A percentile compares a stretch with the other conserved stretches of the same genome.
These are phyloP conservation scores for Porogramme epimiltina DNA, from an alignment of 1,284 basidiomycete species.

Conservation along the genomic window DNA sequence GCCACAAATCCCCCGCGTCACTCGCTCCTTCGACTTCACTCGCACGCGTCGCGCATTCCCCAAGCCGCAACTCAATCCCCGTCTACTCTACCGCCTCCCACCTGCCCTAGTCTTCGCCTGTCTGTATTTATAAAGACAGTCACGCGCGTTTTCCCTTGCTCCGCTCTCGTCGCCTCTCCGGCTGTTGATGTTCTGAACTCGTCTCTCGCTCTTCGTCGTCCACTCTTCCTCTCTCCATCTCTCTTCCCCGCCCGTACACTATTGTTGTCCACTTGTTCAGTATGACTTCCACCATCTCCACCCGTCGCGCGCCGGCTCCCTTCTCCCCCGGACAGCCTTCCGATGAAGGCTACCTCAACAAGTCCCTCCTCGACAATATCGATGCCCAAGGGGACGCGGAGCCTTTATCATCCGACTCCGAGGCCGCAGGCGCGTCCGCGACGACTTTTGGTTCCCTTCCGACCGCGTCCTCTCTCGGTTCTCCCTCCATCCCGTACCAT, in stretches of 20 bases:
- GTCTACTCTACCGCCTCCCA: slow-evolving; percentile 32
- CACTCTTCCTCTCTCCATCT: slow-evolving; percentile 19
- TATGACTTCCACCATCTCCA: slow-evolving; percentile 61
- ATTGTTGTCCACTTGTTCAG: slow-evolving; percentile 44
- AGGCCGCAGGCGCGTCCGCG: slow-evolving; percentile 47
- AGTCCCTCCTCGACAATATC: slow-evolving; percentile 75
- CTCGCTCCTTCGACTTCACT: slow-evolving; percentile 25
- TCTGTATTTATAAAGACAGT: slow-evolving; percentile 35
- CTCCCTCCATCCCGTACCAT: slow-evolving; percentile 57
- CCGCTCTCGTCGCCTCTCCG: slow-evolving; percentile 32
- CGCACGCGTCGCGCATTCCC: slow-evolving; percentile 36
- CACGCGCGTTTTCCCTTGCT: slow-evolving; percentile 28
- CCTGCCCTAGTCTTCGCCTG: slow-evolving; percentile 30
- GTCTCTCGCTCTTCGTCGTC: slow-evolving; percentile 28
- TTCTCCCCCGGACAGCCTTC: slow-evolving; percentile 41
- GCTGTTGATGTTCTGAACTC: slow-evolving; percentile 39
- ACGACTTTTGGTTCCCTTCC: slow-evolving; percentile 46
- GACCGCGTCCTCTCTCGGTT: slow-evolving; percentile 50
- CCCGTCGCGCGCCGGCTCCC: slow-evolving; percentile 35
- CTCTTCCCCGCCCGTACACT: slow-evolving; percentile 23
- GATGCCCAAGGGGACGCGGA: slow-evolving; percentile 81
- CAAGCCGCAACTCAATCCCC: slow-evolving; percentile 23
- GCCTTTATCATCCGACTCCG: slow-evolving; percentile 56
- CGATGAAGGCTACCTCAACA: slow-evolving; percentile 84
- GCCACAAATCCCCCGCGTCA: slow-evolving; percentile 22